These are phyloP conservation scores for Hirschioporus abietinus DNA, from an alignment of 768 basidiomycete genomes.

Conservation along the genomic window DNA sequence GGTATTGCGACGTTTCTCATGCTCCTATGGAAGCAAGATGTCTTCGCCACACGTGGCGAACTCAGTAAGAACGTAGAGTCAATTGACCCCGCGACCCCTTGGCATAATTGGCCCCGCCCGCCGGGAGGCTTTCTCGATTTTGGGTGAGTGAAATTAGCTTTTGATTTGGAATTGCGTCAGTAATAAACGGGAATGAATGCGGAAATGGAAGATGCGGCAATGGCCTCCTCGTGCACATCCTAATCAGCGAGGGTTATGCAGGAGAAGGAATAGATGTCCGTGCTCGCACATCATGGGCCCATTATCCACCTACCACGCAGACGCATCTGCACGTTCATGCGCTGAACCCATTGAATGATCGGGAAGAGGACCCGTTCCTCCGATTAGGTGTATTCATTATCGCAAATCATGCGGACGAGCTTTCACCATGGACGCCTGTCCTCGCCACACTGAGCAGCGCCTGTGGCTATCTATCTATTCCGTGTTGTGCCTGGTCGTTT, in stretches of 20 bases:
- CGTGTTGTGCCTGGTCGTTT: slow-evolving; percentile 87
- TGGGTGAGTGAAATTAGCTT: slow-evolving; percentile 44
- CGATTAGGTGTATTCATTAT: slow-evolving; percentile 66
- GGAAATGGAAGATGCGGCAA: slow-evolving; percentile 70
- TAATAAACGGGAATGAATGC: not conserved
- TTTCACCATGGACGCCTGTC: slow-evolving; percentile 92
- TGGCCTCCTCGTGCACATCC: slow-evolving; percentile 86
- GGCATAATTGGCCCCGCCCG: slow-evolving; percentile 74
- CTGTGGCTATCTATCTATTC: slow-evolving; percentile 75
- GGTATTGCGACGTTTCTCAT: slow-evolving; percentile 93
- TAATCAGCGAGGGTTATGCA: slow-evolving; percentile 74
- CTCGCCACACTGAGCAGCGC: slow-evolving; percentile 57
- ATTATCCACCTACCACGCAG: slow-evolving; percentile 65
- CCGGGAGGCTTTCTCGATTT: slow-evolving; percentile 85
- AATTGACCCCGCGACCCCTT: slow-evolving; percentile 34
- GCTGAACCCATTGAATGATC: slow-evolving; percentile 51
- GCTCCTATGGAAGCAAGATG: slow-evolving; percentile 75
- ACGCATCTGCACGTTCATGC: slow-evolving; percentile 58
- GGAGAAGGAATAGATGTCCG: slow-evolving; percentile 87
- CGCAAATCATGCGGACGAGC: slow-evolving; percentile 94
- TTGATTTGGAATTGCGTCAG: not conserved
- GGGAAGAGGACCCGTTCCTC: slow-evolving; percentile 24
- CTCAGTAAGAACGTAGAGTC: slow-evolving; percentile 10
- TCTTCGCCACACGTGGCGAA: not conserved
- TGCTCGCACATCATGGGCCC: slow-evolving; percentile 76